Base-by-base conservation (phyloP, 1,284 basidiomycete species). In the Jaminaea rosea region DNA sequence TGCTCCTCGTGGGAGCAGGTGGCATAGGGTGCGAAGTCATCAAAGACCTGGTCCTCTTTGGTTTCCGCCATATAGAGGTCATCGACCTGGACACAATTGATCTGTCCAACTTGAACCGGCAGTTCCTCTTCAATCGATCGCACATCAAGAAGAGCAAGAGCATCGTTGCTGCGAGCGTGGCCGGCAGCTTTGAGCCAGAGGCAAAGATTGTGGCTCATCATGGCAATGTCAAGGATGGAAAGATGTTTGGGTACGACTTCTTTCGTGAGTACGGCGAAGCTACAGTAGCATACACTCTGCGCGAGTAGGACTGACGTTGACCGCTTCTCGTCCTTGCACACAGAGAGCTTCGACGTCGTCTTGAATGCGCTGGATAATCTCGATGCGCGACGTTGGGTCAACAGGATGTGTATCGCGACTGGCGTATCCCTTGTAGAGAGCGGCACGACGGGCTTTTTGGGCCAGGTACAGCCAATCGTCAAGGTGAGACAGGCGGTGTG, bases 61-160 rank as follows among this genome's bases (percentile, higher is more conserved):
- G 93, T 19, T 94, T 97, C 64, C 86, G 85, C 27, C 80, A 90
- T 67, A 91, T 97, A 59, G 92, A 93, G 0, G 78, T 81, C 49
- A 81, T 99, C 60, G 94, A 98, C 77, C 80, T 99, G 55, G 94
- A 99, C 77, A 98, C 93, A 6, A 98, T 98, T 75, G 94, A 99
- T 80, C 81, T 98, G 27, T 96, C 91, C 48, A 99, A 98, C 74
- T 79, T 98, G 48, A 99, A 99, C 73, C 83, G 94, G 21, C 94
- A 98, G 72, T 99, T 99, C 76, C 79, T 99, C 32, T 99, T 99
- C 77, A 83, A 84, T 59, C 97, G 97, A 77, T 92, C 92, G 66
- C 92, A 97, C 72, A 88, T 99, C 56, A 93, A 94, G 69, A 87
- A 96, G 72, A 86, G 90, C 64, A 99, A 98, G 77, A 86, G 92